phyloP scores from a whole-genome alignment of 176 grass and related monocot genomes.

The Phoenix roebelenii region DNA sequence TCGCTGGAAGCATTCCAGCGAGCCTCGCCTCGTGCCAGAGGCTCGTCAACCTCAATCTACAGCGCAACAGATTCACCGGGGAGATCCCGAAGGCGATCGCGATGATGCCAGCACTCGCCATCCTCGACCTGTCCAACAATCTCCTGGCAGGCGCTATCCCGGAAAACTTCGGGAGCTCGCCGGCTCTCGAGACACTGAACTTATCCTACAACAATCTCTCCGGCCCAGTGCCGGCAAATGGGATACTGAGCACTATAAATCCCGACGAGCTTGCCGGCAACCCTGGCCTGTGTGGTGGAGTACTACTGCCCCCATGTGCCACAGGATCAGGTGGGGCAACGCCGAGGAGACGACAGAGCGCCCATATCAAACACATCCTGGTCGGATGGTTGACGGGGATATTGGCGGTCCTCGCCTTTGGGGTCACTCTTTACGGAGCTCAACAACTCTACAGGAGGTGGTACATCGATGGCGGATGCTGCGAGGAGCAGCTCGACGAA shows the following conservation, averaged over 20 bases:
- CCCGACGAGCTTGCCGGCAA: slow-evolving; percentile 78
- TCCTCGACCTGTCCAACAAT: slow-evolving; percentile 77
- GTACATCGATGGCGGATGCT: slow-evolving; percentile 36
- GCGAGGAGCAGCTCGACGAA: slow-evolving; percentile 15
- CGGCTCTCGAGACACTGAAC: slow-evolving; percentile 83
- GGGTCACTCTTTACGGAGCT: slow-evolving; percentile 33
- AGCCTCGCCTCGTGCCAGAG: slow-evolving; percentile 69
- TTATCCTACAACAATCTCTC: slow-evolving; percentile 82
- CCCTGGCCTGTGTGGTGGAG: slow-evolving; percentile 61
- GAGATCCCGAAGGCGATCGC: slow-evolving; percentile 63
- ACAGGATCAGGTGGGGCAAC: slow-evolving; percentile 13
- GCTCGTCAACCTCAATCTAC: slow-evolving; percentile 70
- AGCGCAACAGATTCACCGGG: slow-evolving; percentile 45
- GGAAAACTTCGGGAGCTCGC: slow-evolving; percentile 84
- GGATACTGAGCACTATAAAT: slow-evolving; percentile 69
- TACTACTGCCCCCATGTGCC: slow-evolving; percentile 60
- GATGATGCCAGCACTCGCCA: slow-evolving; percentile 78
- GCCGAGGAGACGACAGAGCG: slow-evolving; percentile 13
- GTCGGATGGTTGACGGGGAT: slow-evolving; percentile 52
- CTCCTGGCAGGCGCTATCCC: slow-evolving; percentile 62
- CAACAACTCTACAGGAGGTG: slow-evolving; percentile 55
- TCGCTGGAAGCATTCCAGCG: slow-evolving; percentile 43
- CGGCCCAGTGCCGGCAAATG: slow-evolving; percentile 56
- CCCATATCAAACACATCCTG: slow-evolving; percentile 37
- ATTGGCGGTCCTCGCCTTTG: slow-evolving; percentile 25